Percentiles rank a stretch among this genome's conserved stretches.
phyloP scores from a whole-genome alignment of 257 asterid genomes.

The Nicotiana attenuata region DNA sequence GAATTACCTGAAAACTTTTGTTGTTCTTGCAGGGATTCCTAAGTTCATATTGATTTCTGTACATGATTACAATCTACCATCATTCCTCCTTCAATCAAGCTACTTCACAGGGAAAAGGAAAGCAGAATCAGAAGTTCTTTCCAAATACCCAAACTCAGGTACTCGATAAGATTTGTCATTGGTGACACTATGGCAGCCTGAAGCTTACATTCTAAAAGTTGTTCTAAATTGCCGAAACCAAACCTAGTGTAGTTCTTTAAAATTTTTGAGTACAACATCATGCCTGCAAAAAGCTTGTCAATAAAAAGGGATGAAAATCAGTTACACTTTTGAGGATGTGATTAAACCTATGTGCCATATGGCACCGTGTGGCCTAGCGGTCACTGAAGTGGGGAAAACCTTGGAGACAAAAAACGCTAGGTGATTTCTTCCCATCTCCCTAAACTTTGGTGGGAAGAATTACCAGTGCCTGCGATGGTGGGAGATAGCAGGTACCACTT shows the following conservation, averaged over 20 bases:
- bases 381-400: too few relatives aligned
- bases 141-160: constrained; percentile 88
- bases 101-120: constrained; percentile 94
- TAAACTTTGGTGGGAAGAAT: too few relatives aligned
- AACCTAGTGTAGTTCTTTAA: background rate
- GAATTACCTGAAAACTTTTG: background rate
- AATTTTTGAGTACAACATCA: background rate
- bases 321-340: background rate
- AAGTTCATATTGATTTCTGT: constrained; percentile 92
- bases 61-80: constrained; percentile 91
- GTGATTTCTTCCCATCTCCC: too few relatives aligned
- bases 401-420: too few relatives aligned
- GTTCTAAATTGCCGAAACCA: background rate
- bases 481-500: too few relatives aligned
- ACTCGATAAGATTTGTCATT: constrained; percentile 1
- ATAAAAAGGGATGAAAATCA: background rate
- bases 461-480: too few relatives aligned
- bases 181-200: background rate
- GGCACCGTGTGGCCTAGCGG: background rate
- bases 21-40: constrained; percentile 59
- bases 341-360: background rate
- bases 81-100: constrained; percentile 66
- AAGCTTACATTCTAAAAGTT: background rate
- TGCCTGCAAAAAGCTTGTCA: background rate
- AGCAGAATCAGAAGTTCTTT: constrained; percentile 94